phyloP scores from a whole-genome alignment of 1,284 basidiomycete genomes.

The Phaffia rhodozyma region DNA sequence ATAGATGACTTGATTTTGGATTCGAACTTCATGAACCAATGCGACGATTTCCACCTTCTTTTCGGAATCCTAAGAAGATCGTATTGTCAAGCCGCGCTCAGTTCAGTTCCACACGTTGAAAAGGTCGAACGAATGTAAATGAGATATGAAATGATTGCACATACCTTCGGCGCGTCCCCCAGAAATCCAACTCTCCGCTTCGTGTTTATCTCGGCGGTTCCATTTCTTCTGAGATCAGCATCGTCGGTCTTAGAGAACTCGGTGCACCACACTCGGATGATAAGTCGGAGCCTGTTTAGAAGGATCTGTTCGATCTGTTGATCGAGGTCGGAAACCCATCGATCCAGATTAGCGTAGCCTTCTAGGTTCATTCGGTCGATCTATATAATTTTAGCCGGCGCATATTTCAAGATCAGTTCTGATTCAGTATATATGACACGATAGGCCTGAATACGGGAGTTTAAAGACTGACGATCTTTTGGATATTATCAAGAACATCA shows the following conservation, averaged over 20 bases:
- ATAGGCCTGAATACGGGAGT: neutral
- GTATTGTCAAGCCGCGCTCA: neutral
- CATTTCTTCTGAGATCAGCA: neutral
- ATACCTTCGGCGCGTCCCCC: neutral
- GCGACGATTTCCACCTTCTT: conserved; percentile 65
- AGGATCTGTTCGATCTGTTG: conserved; percentile 72
- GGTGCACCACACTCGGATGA: conserved; percentile 75
- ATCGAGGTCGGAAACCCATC: conserved; percentile 86
- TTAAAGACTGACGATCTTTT: conserved; percentile 55
- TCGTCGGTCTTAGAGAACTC: conserved; percentile 55
- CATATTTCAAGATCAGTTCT: neutral
- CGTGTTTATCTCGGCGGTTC: neutral
- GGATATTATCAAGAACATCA: conserved; percentile 63
- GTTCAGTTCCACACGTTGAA: neutral
- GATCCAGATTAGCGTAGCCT: conserved; percentile 93
- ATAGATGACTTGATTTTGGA: conserved; percentile 98
- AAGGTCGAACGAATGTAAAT: neutral
- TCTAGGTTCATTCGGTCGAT: conserved; percentile 91
- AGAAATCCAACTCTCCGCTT: conserved; percentile 8
- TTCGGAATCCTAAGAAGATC: conserved; percentile 33
- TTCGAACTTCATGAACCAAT: conserved; percentile 85
- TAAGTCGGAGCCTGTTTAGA: conserved; percentile 59
- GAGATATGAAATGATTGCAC: neutral
- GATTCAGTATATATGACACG: neutral
- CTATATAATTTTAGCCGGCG: conserved; percentile 33